Evolutionary conservation across 805 yeast genomes (phyloP).

Genomic region (Starmera caribaea): DNA sequence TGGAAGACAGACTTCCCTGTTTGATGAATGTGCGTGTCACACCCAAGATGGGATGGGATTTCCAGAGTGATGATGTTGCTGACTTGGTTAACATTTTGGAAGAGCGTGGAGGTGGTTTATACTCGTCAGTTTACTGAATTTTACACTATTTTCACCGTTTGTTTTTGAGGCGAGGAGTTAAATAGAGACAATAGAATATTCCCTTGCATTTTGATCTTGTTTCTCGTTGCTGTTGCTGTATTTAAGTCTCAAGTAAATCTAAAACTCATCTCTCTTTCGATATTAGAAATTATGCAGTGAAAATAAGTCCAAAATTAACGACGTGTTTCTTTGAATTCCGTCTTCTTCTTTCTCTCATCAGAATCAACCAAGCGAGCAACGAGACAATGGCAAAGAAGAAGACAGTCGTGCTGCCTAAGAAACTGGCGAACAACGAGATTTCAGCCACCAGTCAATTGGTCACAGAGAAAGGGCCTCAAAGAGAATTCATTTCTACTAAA

Average conservation of each 20-base stretch:
- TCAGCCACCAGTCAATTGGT: constrained; percentile 20
- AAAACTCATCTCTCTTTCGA: too few species aligned
- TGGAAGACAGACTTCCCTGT: constrained; percentile 66
- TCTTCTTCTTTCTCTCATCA: too few species aligned
- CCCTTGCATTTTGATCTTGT: too few species aligned
- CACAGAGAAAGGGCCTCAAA: constrained; percentile 17
- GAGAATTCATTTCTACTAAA: constrained; percentile 22
- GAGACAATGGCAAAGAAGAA: constrained; percentile 10
- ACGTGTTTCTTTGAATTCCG: too few species aligned
- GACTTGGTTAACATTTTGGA: constrained; percentile 64
- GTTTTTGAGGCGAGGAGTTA: too few species aligned
- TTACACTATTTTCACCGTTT: too few species aligned
- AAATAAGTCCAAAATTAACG: too few species aligned
- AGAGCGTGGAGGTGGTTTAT: constrained; percentile 71
- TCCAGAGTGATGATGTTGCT: constrained; percentile 45
- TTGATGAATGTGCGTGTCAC: constrained; percentile 59
- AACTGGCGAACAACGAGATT: background rate
- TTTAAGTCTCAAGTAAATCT: too few species aligned
- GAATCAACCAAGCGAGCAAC: too few species aligned
- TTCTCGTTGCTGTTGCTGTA: too few species aligned
- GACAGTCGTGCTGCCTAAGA: background rate
- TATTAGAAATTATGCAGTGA: too few species aligned
- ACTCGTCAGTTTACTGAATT: constrained; percentile 18
- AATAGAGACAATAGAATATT: too few species aligned
- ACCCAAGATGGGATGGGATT: constrained; percentile 80